phyloP scores from a whole-genome alignment of 2,329 filamentous ascomycete species.

The Gyromitra esculenta region DNA sequence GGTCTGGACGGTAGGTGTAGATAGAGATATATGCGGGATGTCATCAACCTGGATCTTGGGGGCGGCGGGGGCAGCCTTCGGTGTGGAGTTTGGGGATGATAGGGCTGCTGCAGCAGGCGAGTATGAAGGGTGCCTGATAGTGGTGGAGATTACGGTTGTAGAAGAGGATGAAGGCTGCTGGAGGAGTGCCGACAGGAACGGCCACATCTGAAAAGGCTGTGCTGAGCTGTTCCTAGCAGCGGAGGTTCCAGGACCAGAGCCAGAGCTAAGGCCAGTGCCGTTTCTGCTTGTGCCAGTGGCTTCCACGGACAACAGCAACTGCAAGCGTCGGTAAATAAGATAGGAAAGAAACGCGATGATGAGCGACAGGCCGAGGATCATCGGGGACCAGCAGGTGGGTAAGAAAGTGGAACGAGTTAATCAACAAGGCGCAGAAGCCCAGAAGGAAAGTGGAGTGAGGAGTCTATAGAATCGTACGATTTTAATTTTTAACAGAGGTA shows the following conservation, averaged over 20 bases:
- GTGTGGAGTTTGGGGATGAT: constrained; percentile 56
- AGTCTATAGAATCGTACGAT: constrained; percentile 49
- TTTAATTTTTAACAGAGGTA: constrained; percentile 21
- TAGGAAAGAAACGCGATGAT: constrained; percentile 70
- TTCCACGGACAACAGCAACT: constrained; percentile 58
- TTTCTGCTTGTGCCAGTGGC: constrained; percentile 51
- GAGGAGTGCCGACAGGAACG: constrained; percentile 51
- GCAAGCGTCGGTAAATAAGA: constrained; percentile 64
- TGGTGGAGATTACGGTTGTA: constrained; percentile 3
- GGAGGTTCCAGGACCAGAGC: constrained; percentile 48
- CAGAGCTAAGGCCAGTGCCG: constrained; percentile 59
- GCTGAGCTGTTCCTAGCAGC: constrained; percentile 61
- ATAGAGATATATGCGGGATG: constrained; percentile 51
- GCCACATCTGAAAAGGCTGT: constrained; percentile 57
- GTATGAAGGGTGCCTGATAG: constrained; percentile 31
- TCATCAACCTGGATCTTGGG: constrained; percentile 32
- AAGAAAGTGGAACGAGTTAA: constrained; percentile 38
- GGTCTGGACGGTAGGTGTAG: constrained; percentile 26
- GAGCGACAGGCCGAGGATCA: constrained; percentile 69
- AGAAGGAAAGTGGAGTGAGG: constrained; percentile 48
- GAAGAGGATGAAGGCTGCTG: constrained; percentile 30
- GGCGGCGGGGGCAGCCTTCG: constrained; percentile 51
- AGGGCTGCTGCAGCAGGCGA: not conserved
- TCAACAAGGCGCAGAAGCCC: constrained; percentile 6
- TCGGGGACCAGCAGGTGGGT: constrained; percentile 39